phyloP scores from a whole-genome alignment of 2,329 filamentous ascomycete genomes.

The Epichloe bromicola region DNA sequence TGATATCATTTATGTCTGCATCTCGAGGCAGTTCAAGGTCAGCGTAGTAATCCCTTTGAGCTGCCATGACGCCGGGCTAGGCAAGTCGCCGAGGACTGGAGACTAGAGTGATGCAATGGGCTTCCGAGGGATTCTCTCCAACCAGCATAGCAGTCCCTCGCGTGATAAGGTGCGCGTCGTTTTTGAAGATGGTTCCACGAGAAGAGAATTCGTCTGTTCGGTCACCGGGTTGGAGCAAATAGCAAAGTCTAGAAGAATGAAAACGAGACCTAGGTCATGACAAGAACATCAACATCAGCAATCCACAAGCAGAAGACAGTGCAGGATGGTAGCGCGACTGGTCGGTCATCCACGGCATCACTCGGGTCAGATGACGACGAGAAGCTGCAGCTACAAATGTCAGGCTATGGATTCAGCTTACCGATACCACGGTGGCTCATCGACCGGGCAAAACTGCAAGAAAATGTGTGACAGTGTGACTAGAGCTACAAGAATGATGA shows the following conservation, averaged over 20 bases:
- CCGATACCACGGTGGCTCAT: neutral
- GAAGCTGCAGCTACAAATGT: neutral
- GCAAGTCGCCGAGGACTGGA: neutral
- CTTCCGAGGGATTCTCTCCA: neutral
- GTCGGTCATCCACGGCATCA: neutral
- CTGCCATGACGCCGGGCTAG: constrained; percentile 17
- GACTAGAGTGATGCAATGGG: neutral
- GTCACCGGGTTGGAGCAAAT: neutral
- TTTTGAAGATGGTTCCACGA: neutral
- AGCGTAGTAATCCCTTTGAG: constrained; percentile 66
- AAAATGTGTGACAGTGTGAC: too few relatives aligned
- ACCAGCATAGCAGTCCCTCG: constrained; percentile 8
- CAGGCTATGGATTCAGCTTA: neutral
- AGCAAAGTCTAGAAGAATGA: neutral
- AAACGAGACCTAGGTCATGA: neutral
- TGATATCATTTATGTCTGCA: constrained; percentile 63
- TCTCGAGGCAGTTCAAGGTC: constrained; percentile 60
- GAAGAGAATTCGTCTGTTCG: neutral
- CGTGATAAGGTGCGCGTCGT: neutral
- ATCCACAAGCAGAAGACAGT: neutral
- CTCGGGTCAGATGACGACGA: neutral
- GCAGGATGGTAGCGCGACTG: neutral
- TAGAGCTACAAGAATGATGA: neutral
- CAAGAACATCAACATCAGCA: neutral
- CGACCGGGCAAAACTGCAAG: too few relatives aligned